Percentiles rank a stretch among this genome's conserved stretches.
phyloP scores from a whole-genome alignment of 1,284 basidiomycete genomes.

The Ganoderma resinaceum region DNA sequence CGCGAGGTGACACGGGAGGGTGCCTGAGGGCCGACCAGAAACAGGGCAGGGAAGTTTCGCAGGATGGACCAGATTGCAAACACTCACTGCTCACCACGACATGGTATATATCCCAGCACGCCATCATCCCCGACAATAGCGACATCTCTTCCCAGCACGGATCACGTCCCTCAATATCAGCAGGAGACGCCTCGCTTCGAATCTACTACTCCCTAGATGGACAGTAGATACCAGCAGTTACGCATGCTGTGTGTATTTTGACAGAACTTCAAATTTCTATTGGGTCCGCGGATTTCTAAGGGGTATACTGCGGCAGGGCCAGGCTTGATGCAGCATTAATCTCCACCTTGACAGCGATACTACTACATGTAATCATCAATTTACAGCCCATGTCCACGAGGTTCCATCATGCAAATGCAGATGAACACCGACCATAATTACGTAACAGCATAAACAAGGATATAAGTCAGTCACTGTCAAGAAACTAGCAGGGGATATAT shows the following conservation, averaged over 20 bases:
- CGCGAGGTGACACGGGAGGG: neutral
- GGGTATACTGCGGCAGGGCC: neutral
- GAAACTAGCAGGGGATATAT: conserved; percentile 6
- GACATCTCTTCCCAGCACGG: neutral
- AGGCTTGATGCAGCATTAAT: neutral
- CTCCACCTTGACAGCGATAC: neutral
- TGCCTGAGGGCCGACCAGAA: neutral
- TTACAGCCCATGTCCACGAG: neutral
- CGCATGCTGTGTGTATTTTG: neutral
- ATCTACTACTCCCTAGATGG: neutral
- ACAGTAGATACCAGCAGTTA: neutral
- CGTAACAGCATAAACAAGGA: conserved; percentile 15
- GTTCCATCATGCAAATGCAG: neutral
- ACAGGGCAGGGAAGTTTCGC: neutral
- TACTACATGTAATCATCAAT: neutral
- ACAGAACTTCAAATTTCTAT: neutral
- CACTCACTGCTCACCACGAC: neutral
- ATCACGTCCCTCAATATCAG: neutral
- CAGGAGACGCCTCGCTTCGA: neutral
- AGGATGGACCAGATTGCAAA: neutral
- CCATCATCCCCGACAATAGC: conserved; percentile 6
- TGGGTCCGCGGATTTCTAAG: neutral
- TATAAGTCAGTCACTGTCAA: conserved; percentile 6
- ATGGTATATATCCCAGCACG: conserved; percentile 13
- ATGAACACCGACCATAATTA: conserved; percentile 8